A percentile compares a stretch with the other conserved stretches of the same genome.
Conservation (phyloP, 768 basidiomycete species). For the Thelephora aurantiotincta region DNA sequence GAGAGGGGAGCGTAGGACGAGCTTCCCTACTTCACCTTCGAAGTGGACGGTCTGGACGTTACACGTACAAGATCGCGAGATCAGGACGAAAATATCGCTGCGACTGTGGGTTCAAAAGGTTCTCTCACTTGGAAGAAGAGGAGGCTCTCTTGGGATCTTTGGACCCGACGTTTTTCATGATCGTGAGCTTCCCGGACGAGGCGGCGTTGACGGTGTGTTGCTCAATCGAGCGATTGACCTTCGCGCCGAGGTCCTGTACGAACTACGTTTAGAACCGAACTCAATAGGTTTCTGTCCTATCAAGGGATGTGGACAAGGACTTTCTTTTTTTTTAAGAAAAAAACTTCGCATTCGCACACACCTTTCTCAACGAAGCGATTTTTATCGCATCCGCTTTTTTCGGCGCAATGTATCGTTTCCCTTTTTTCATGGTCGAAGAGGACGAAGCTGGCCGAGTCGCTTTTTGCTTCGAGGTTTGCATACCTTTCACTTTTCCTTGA, state of each 20-base stretch:
- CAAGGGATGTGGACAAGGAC: not conserved
- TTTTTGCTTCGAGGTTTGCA: conserved; percentile 34
- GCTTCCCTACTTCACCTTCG: not conserved
- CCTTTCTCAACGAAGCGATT: conserved; percentile 68
- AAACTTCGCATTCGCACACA: conserved; percentile 27
- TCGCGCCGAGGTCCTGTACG: conserved; percentile 63
- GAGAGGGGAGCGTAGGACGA: too few relatives aligned
- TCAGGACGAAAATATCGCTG: not conserved
- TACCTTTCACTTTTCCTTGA: conserved; percentile 79
- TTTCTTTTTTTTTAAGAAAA: too few relatives aligned
- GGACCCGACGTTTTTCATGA: conserved; percentile 63
- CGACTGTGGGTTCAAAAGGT: not conserved
- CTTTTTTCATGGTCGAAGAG: conserved; percentile 65
- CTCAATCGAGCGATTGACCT: conserved; percentile 88
- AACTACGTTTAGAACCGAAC: not conserved
- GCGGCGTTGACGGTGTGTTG: conserved; percentile 83
- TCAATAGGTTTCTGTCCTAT: not conserved
- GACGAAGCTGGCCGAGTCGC: conserved; percentile 46
- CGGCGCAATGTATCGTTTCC: conserved; percentile 62
- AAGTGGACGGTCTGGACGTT: not conserved
- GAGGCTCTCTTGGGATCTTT: conserved; percentile 14
- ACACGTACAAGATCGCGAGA: not conserved
- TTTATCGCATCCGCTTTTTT: conserved; percentile 67
- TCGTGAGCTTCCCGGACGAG: conserved; percentile 78
- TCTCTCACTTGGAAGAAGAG: not conserved